These are phyloP conservation scores for Trypanosomatidae sp. DNA, from an alignment of 208 protist species.

Conservation along the genomic window DNA sequence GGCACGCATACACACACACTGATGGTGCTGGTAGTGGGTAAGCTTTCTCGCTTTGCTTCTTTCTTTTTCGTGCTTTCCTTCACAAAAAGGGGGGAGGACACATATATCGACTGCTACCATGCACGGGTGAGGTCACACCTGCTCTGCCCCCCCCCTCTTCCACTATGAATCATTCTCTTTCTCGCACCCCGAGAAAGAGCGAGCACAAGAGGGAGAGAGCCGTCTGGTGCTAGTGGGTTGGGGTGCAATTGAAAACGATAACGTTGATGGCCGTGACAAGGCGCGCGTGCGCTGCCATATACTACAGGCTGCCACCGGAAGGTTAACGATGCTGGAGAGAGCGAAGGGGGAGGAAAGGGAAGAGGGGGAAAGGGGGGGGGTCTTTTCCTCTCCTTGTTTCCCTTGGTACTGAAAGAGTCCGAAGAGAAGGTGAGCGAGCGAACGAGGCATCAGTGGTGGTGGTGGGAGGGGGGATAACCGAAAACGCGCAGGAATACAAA, in stretches of 20 bases:
- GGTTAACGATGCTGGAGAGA: neutral
- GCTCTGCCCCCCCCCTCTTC: neutral
- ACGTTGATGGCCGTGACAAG: neutral
- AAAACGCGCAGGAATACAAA: neutral
- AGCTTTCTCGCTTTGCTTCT: neutral
- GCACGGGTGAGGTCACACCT: neutral
- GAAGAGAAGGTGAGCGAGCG: neutral
- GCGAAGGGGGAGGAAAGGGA: neutral
- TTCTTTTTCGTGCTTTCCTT: neutral
- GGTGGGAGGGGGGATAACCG: neutral
- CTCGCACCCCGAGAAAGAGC: neutral
- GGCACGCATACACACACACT: neutral
- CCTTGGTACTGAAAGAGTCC: too few species aligned
- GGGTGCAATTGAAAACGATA: neutral
- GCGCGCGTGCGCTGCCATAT: neutral
- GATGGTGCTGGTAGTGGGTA: neutral
- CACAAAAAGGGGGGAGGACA: neutral
- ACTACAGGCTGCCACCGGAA: neutral
- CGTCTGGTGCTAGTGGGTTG: neutral
- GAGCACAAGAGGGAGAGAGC: neutral
- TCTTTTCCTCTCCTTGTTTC: too few species aligned
- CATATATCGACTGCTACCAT: neutral
- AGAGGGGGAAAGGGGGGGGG: neutral
- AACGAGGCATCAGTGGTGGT: neutral
- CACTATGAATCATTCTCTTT: neutral